These are phyloP conservation scores for Shiraia sp. DNA, from an alignment of 2,329 filamentous ascomycete species.

Conservation along the genomic window DNA sequence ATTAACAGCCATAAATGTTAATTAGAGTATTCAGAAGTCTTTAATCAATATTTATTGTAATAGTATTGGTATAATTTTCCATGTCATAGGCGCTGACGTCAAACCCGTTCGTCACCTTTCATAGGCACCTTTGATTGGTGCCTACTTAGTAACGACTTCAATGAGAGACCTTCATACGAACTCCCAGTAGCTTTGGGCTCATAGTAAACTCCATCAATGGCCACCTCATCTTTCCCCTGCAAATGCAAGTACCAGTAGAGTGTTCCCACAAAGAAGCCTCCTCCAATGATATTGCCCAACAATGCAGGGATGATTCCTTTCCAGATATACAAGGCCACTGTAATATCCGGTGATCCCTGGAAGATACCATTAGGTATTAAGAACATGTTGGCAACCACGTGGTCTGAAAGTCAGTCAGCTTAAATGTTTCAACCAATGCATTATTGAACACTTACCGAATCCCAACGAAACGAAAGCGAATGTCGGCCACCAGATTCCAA, in stretches of 20 bases:
- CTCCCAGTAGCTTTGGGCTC: slow-evolving; percentile 1
- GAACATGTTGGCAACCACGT: slow-evolving; percentile 37
- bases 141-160: background rate
- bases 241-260: slow-evolving; percentile 9
- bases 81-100: too few species aligned
- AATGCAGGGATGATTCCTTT: slow-evolving; percentile 31
- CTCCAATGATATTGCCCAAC: slow-evolving; percentile 28
- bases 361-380: slow-evolving; percentile 32
- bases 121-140: slow-evolving; percentile 1
- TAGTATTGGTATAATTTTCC: too few species aligned
- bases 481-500: slow-evolving; percentile 35
- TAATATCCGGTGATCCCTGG: slow-evolving; percentile 19
- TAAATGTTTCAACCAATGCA: background rate
- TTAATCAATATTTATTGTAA: too few species aligned
- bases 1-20: too few species aligned
- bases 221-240: slow-evolving; percentile 3
- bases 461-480: slow-evolving; percentile 29
- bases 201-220: slow-evolving; percentile 5
- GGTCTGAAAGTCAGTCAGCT: slow-evolving; percentile 11
- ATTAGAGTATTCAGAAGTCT: too few species aligned
- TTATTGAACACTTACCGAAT: slow-evolving; percentile 10
- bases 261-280: slow-evolving; percentile 8
- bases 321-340: slow-evolving; percentile 32
- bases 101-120: background rate
- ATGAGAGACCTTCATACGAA: background rate